Evolutionary conservation across 768 basidiomycete genomes (phyloP).

Genomic region (Lactarius hengduanensis): DNA sequence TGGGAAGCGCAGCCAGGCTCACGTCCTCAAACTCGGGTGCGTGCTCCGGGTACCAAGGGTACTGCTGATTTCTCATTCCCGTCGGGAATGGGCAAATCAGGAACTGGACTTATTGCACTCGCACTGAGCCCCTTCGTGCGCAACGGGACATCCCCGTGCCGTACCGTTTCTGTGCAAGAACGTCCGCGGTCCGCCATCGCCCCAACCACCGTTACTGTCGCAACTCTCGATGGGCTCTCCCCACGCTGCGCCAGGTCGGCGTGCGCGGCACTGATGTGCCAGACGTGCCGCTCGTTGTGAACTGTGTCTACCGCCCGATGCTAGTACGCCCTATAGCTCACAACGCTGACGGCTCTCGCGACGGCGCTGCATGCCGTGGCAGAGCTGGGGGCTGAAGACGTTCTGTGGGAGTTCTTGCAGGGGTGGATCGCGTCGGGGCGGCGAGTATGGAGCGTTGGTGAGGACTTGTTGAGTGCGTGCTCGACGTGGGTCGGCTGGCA

Average conservation of each 20-base stretch:
- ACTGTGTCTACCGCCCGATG: conserved; percentile 7
- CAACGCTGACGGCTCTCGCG: background rate
- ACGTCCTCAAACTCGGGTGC: too few species aligned
- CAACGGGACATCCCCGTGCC: too few species aligned
- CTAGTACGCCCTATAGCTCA: background rate
- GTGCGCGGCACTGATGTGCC: background rate
- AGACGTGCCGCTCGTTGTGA: background rate
- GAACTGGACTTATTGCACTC: too few species aligned
- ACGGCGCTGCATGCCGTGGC: conserved; percentile 7
- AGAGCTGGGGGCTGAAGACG: conserved; percentile 32
- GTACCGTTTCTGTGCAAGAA: too few species aligned
- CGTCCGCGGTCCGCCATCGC: too few species aligned
- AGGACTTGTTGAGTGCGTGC: conserved; percentile 12
- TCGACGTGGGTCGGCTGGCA: too few species aligned
- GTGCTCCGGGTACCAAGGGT: too few species aligned
- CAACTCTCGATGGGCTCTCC: conserved; percentile 23
- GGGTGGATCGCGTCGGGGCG: conserved; percentile 31
- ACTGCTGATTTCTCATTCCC: too few species aligned
- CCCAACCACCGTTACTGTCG: background rate
- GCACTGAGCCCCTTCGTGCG: too few species aligned
- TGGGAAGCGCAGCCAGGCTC: too few species aligned
- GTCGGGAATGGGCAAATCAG: too few species aligned
- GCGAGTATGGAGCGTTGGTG: conserved; percentile 23
- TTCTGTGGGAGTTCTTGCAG: conserved; percentile 34
- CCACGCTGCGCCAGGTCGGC: background rate